Conservation (phyloP, 352 stramenopile genomes). For the Pythium sukuiense region DNA sequence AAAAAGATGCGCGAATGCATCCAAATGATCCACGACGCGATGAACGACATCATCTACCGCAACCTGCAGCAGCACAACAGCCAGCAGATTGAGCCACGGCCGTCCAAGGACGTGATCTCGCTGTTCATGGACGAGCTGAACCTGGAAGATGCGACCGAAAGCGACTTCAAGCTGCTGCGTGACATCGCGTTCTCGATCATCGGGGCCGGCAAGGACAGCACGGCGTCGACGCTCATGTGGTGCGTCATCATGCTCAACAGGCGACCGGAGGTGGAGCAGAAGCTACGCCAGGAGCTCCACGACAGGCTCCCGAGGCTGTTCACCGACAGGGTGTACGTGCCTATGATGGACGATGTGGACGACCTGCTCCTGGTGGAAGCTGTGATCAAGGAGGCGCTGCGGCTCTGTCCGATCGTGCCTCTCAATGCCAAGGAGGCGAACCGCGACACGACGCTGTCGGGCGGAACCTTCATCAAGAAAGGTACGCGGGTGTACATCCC, state of each 20-base stretch:
- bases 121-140: conserved; percentile 33
- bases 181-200: conserved; percentile 79
- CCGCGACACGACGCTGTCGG: conserved; percentile 34
- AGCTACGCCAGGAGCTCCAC: conserved; percentile 14
- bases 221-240: conserved; percentile 60
- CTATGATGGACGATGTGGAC: conserved; percentile 17
- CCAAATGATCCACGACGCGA: conserved; percentile 23
- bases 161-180: conserved; percentile 42
- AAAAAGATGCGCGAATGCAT: conserved; percentile 35
- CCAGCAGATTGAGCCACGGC: not conserved
- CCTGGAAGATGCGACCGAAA: conserved; percentile 25
- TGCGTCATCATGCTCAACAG: conserved; percentile 74
- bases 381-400: conserved; percentile 37
- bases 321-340: conserved; percentile 8
- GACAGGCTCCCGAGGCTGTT: conserved; percentile 13
- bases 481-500: conserved; percentile 34
- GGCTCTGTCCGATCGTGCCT: conserved; percentile 36
- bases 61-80: conserved; percentile 27
- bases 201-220: conserved; percentile 69
- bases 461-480: conserved; percentile 34
- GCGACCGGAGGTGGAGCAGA: conserved; percentile 37
- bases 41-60: conserved; percentile 34
- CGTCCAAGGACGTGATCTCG: conserved; percentile 41
- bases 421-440: conserved; percentile 36
- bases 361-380: conserved; percentile 19